A percentile compares a stretch with the other conserved stretches of the same genome.
These are phyloP conservation scores for Pyricularia pennisetigena DNA, from an alignment of 2,329 filamentous ascomycete genomes.

Conservation along the genomic window DNA sequence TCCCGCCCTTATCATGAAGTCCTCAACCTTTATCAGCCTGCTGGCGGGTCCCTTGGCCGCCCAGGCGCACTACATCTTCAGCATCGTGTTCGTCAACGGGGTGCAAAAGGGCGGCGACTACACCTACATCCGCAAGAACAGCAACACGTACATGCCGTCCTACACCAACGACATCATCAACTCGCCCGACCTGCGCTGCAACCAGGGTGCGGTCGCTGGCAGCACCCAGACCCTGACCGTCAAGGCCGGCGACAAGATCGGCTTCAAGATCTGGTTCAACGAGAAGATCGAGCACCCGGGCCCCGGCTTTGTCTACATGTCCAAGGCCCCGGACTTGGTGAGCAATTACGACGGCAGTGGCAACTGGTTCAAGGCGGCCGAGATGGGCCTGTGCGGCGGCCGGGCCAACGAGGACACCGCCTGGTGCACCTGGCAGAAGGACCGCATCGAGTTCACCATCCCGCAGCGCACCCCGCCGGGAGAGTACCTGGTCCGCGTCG, in stretches of 20 bases:
- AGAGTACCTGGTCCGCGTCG: slow-evolving; percentile 32
- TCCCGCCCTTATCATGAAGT: slow-evolving; percentile 9
- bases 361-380: slow-evolving; percentile 21
- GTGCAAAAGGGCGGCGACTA: slow-evolving; percentile 28
- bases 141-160: slow-evolving; percentile 27
- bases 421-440: slow-evolving; percentile 18
- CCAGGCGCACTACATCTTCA: slow-evolving; percentile 25
- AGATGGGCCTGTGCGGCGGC: slow-evolving; percentile 15
- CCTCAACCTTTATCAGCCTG: slow-evolving; percentile 7
- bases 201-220: slow-evolving; percentile 26
- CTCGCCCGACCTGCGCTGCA: slow-evolving; percentile 29
- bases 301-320: slow-evolving; percentile 31
- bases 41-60: slow-evolving; percentile 9
- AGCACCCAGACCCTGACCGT: slow-evolving; percentile 31
- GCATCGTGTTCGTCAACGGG: slow-evolving; percentile 31
- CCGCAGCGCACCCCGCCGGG: slow-evolving; percentile 27
- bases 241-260: slow-evolving; percentile 36
- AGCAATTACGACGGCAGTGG: slow-evolving; percentile 15
- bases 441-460: slow-evolving; percentile 21
- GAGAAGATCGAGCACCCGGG: slow-evolving; percentile 36
- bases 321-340: slow-evolving; percentile 25
- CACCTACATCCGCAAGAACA: slow-evolving; percentile 36
- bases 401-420: slow-evolving; percentile 10
- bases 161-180: slow-evolving; percentile 23
- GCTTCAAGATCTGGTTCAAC: slow-evolving; percentile 39